These are phyloP conservation scores for Ephemerocybe angulata DNA, from an alignment of 768 basidiomycete species.

Conservation along the genomic window DNA sequence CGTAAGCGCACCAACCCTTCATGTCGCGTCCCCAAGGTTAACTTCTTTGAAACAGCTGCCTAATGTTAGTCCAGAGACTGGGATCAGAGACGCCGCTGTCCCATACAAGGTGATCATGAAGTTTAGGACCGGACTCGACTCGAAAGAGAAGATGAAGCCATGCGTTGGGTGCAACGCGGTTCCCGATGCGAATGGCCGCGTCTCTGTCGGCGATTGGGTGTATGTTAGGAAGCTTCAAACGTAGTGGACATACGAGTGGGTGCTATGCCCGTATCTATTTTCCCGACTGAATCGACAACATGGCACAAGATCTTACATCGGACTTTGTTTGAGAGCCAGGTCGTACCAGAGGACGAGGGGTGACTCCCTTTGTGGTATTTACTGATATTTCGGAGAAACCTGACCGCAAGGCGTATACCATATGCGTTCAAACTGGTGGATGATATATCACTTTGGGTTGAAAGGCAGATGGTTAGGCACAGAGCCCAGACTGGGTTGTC, in stretches of 20 bases:
- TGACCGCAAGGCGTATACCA: slow-evolving; percentile 1
- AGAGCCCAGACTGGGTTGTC: background rate
- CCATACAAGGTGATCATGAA: slow-evolving; percentile 75
- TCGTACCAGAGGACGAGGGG: too few relatives aligned
- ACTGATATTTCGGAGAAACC: slow-evolving; percentile 6
- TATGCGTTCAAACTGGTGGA: background rate
- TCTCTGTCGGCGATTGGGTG: slow-evolving; percentile 62
- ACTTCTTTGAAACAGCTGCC: slow-evolving; percentile 48
- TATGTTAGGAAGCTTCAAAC: slow-evolving; percentile 42
- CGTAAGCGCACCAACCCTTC: slow-evolving; percentile 37
- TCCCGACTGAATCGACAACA: background rate
- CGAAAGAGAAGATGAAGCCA: slow-evolving; percentile 42
- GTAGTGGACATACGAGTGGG: background rate
- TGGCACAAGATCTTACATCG: too few relatives aligned
- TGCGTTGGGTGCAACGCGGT: slow-evolving; percentile 70
- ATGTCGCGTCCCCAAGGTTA: slow-evolving; percentile 1
- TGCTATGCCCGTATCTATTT: background rate
- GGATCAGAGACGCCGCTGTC: slow-evolving; percentile 64
- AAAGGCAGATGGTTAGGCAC: background rate
- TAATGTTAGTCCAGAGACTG: slow-evolving; percentile 64
- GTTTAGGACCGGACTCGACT: slow-evolving; percentile 61
- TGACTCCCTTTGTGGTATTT: background rate
- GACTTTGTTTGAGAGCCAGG: too few relatives aligned
- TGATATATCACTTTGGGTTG: background rate
- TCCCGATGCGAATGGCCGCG: slow-evolving; percentile 44